Conservation (phyloP, 2,329 filamentous ascomycete species). For the Calonectria pteridis region DNA sequence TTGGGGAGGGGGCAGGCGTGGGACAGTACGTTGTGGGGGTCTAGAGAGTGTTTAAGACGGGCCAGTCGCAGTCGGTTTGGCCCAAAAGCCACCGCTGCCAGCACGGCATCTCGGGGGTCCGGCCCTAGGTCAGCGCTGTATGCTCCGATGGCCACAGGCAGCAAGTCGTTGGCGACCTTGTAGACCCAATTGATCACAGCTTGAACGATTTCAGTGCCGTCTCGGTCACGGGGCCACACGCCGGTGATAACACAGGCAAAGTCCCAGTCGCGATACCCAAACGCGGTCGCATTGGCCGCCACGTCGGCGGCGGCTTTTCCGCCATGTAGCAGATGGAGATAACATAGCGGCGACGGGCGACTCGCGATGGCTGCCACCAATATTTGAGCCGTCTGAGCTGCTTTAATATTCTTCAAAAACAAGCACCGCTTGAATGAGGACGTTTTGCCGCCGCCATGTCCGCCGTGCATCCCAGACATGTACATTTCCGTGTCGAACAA, state of each 20-base stretch:
- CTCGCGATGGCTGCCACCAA: conserved; percentile 60
- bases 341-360: conserved; percentile 67
- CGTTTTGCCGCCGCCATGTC: conserved; percentile 69
- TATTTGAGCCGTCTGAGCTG: conserved; percentile 44
- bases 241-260: conserved; percentile 75
- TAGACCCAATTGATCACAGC: conserved; percentile 68
- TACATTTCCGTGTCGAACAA: conserved; percentile 73
- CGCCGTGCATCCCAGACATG: conserved; percentile 70
- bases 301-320: conserved; percentile 64
- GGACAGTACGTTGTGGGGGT: conserved; percentile 64
- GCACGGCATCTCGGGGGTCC: conserved; percentile 66
- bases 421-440: conserved; percentile 75
- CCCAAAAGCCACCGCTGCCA: conserved; percentile 69
- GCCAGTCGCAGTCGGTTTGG: conserved; percentile 62
- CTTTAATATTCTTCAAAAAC: conserved; percentile 65
- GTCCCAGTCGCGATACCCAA: conserved; percentile 73
- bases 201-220: conserved; percentile 56
- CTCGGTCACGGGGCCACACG: conserved; percentile 68
- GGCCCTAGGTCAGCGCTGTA: conserved; percentile 74
- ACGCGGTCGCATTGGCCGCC: conserved; percentile 62
- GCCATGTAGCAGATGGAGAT: conserved; percentile 73
- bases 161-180: conserved; percentile 57
- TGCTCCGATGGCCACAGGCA: conserved; percentile 63
- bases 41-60: conserved; percentile 62
- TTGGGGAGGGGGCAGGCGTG: conserved; percentile 67